Base-by-base conservation (phyloP, 1,284 basidiomycete species). In the Naganishia sp. region DNA sequence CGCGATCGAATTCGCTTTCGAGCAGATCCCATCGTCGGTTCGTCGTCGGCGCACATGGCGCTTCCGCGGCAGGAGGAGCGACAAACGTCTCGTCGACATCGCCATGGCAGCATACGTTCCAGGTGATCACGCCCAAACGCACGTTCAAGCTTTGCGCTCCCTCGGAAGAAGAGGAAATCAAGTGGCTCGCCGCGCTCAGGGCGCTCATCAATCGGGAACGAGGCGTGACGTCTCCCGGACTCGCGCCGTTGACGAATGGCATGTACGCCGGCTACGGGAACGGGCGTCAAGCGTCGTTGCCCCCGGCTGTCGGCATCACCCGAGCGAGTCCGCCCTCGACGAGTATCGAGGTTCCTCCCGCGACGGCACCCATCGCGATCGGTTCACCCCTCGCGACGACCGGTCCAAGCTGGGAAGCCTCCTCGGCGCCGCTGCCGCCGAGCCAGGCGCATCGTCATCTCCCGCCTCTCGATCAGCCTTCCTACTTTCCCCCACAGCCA, bases 161-260 rank as follows among this genome's bases (percentile, higher is more conserved):
- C 3, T 89, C 86, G 65, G 96, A 99, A 79, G 96, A 98, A 73
- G 95, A 99, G 73, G 96, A 99, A 81, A 96, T 99, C 79, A 91
- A 90, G 77, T 99, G 96, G 96, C 83, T 99, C 49, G 92, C 92
- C 53, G 93, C 94, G 10, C 86, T 99, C 54, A 88, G 92, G 63
- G 93, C 93, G 70, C 83, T 98, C 73, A 88, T 98, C 55, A 78
- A 77, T 67, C 72, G 77, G 56, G 74, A 77, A 59, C 69, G 78
- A 16, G 65, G 64, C 15, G 16, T 56, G 28, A 50, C 36, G 55
- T 55, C 56, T 15, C 61, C 67, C 2, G 49, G 44, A 36, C 18
- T 43, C 18, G 46, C 45, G 25, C 25, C 36, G 28, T 28, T 28
- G 2, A 28, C 28, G 28, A 28, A 28, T 28, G 28, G 28, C 28